Evolutionary conservation across 1,139 yeast genomes (phyloP), one percentile per base, ranked within the genome.

Genomic region (Geotrichum restrictum): DNA sequence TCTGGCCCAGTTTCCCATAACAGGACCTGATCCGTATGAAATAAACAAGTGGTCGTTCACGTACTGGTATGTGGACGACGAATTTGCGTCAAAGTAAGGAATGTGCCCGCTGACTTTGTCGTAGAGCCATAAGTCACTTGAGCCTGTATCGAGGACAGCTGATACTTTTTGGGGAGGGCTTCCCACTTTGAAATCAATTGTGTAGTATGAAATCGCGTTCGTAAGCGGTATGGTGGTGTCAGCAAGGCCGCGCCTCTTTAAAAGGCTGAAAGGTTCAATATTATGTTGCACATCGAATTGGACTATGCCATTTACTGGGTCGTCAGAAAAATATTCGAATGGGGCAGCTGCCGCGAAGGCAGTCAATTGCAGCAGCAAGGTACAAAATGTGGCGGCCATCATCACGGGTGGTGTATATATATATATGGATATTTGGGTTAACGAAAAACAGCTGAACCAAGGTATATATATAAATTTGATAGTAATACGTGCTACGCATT

Each of bases 1-100:
- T 49, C 70, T 70, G 49, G 82, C 86, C 81, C 82, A 83, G 43
- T 72, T 62, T 44, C 94, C 93, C 3, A 57, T 54, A 1, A 91
- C 89, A 10, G 61, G 56, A 2, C 68, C 68, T 0, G 61, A 56
- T 5, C 66, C 66, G 44, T 64, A 64, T 22, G 51, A 34, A 46
- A 64, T 63, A 27, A 51, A 52, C 46, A 64, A 59, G 16, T 54
- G 56, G 16, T 59, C 48, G 27, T 54, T 54, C 46, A 57, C 53
- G 44, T 33, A 52, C 13, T 55, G 54, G 48, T 56, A 62, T 3
- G 62, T 55, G 5, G 64, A 55, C 3, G 68, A 64, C 13, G 58
- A 44, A 16, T 51, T 40, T 1, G 64, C 56, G 51, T 58, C 57
- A 51, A 51, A 64, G 33, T 51, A 45, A 2, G 59, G 59, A 2